Percentiles rank a stretch among this genome's conserved stretches.
Evolutionary conservation across 306 rosid genomes (phyloP).

Genomic region (Fagus crenata): DNA sequence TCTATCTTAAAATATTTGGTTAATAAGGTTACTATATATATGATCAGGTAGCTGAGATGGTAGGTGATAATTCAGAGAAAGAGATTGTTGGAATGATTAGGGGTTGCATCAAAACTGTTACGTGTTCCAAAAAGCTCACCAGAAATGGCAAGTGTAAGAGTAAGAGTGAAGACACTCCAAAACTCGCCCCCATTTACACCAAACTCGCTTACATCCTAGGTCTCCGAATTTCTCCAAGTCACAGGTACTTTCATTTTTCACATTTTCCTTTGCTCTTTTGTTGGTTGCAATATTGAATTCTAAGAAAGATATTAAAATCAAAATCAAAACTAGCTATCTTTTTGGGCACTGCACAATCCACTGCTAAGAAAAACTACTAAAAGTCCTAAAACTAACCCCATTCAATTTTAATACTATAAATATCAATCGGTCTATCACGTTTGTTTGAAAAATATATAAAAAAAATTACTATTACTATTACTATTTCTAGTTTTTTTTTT

Average conservation of each 20-base stretch:
- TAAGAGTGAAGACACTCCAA: conserved; percentile 16
- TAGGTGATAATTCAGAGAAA: conserved; percentile 34
- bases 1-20: not conserved
- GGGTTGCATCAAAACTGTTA: conserved; percentile 90
- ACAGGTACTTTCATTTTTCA: conserved; percentile 43
- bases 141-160: conserved; percentile 27
- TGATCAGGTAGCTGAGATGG: conserved; percentile 77
- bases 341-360: too few species aligned
- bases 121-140: conserved; percentile 64
- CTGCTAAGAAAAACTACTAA: too few species aligned
- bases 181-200: conserved; percentile 61
- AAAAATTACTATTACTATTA: too few species aligned
- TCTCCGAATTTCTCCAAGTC: conserved; percentile 88
- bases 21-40: not conserved
- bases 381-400: too few species aligned
- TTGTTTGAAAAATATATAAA: too few species aligned
- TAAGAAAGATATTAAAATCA: too few species aligned
- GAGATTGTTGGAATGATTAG: conserved; percentile 85
- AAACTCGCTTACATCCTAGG: conserved; percentile 82
- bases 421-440: too few species aligned
- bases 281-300: too few species aligned
- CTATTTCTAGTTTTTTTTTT: too few species aligned
- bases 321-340: too few species aligned
- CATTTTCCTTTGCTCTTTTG: not conserved
- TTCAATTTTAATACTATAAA: too few species aligned